Evolutionary conservation across 257 asterid genomes (phyloP).

Genomic region (Solanum stenotomum): DNA sequence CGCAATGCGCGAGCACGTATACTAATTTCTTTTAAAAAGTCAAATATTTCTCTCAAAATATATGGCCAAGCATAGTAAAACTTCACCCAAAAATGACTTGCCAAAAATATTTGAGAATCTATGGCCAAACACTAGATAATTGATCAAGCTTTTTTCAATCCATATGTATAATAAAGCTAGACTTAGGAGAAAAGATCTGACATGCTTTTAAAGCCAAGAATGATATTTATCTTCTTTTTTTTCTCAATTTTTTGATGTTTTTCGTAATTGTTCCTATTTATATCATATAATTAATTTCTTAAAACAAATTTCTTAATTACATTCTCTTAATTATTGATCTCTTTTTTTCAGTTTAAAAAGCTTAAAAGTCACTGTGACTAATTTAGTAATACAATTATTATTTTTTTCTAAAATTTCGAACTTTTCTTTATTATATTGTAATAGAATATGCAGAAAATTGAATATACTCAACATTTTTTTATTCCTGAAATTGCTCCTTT

Average conservation of each 20-base stretch:
- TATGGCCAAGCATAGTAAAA: neutral
- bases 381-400: neutral
- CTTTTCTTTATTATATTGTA: too few species aligned
- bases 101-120: neutral
- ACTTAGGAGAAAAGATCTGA: too few species aligned
- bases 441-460: neutral
- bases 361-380: neutral
- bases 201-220: too few species aligned
- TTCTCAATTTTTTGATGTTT: too few species aligned
- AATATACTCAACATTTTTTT: too few species aligned
- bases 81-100: neutral
- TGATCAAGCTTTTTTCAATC: neutral
- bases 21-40: neutral
- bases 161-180: neutral
- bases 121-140: neutral
- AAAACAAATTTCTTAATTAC: neutral
- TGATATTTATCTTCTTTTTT: neutral
- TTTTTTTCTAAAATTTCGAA: neutral
- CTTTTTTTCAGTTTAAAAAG: neutral
- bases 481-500: neutral
- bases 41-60: neutral
- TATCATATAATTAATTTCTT: too few species aligned
- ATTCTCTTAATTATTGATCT: neutral
- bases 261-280: too few species aligned
- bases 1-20: too few species aligned